Base-by-base conservation (phyloP, 768 basidiomycete genomes). In the Baorangia bicolor region DNA sequence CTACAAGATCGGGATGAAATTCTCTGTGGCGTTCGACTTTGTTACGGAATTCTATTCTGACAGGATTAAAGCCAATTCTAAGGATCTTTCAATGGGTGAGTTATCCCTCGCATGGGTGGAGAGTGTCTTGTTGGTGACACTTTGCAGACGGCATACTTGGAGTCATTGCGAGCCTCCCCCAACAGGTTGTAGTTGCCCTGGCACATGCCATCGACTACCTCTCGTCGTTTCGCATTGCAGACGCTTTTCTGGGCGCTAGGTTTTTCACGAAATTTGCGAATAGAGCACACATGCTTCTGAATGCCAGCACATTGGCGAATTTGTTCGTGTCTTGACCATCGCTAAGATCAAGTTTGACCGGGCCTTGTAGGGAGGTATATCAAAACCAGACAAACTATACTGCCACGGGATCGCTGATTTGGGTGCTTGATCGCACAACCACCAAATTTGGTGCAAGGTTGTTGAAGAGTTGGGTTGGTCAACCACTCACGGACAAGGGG, bases 381-480 rank as follows among this genome's bases (percentile, higher is more conserved):
- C 82, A 85, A 33, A 98, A 98, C 63, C 88, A 90, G 65, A 93
- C 92, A 1, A 88, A 97, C 67, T 81, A 81, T 51, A 83, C 81
- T 12, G 75, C 80, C 20, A 80, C 74, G 53, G 95, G 94, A 5
- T 90, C 92, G 47, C 74, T 99, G 43, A 75, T 97, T 58, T 90
- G 87, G 83, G 79, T 95, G 8, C 76, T 99, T 49, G 91, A 98
- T 74, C 83, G 83, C 55, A 96, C 94, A 31, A 82, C 83, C 59
- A 98, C 96, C 3, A 85, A 82, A 60, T 97, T 97, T 77, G 96
- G 96, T 13, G 84, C 90, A 20, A 78, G 96, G 50, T 72, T 92
- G 63, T 76, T 99, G 52, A 83, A 84, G 56, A 83, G 77, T 57
- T 99, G 96, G 96, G 79, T 98, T 9, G 90, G 91, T 1, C 79